These are phyloP conservation scores for Aspergillus cavernicola DNA, from an alignment of 495 filamentous ascomycete genomes.

Conservation along the genomic window DNA sequence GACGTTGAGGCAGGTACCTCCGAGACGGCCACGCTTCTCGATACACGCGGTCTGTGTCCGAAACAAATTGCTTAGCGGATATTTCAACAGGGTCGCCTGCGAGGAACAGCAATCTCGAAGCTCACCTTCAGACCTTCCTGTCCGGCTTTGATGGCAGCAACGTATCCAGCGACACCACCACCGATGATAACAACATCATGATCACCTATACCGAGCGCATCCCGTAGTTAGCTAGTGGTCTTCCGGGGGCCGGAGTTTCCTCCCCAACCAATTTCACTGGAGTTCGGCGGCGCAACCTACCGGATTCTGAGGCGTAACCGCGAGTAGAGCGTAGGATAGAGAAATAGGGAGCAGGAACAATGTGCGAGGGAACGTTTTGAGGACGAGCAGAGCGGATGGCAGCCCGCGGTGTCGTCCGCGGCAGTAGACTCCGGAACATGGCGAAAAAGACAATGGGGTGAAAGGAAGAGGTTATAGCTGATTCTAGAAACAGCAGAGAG, in stretches of 20 bases:
- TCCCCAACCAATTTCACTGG: background rate
- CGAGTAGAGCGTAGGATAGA: slow-evolving; percentile 57
- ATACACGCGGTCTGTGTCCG: slow-evolving; percentile 80
- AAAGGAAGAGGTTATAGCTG: slow-evolving; percentile 26
- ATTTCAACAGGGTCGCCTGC: slow-evolving; percentile 7
- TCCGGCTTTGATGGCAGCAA: slow-evolving; percentile 97
- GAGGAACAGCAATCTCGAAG: background rate
- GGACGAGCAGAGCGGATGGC: slow-evolving; percentile 49
- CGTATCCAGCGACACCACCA: slow-evolving; percentile 97
- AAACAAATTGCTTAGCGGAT: slow-evolving; percentile 10
- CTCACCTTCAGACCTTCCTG: slow-evolving; percentile 94
- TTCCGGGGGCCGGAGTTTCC: slow-evolving; percentile 17
- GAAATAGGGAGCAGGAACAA: slow-evolving; percentile 52
- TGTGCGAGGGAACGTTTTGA: slow-evolving; percentile 48
- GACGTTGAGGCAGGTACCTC: slow-evolving; percentile 97
- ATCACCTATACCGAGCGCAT: slow-evolving; percentile 56
- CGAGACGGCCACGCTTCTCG: slow-evolving; percentile 94
- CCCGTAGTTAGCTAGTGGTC: slow-evolving; percentile 19
- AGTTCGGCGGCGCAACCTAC: slow-evolving; percentile 45
- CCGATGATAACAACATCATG: slow-evolving; percentile 93
- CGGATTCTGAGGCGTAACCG: slow-evolving; percentile 76
- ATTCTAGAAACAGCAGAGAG: slow-evolving; percentile 17
- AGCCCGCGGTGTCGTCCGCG: slow-evolving; percentile 62
- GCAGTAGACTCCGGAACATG: slow-evolving; percentile 75
- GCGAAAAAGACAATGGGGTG: slow-evolving; percentile 22